phyloP scores from a whole-genome alignment of 139 green algal species.

The Pseudopediastrum boryanum region DNA sequence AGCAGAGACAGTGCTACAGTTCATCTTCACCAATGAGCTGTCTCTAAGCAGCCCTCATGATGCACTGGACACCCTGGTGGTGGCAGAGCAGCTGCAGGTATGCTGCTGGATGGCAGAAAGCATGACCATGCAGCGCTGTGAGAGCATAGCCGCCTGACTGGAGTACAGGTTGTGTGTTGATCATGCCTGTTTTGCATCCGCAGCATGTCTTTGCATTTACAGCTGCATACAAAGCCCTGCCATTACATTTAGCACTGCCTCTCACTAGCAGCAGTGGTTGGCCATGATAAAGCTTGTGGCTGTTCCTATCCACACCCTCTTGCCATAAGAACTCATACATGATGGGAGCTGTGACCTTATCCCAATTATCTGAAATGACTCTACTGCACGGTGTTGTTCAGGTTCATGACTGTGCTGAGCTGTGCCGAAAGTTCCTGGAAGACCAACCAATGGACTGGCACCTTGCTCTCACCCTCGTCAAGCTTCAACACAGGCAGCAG shows the following conservation, averaged over 20 bases:
- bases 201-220: no score
- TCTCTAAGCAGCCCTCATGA: not conserved
- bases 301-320: no score
- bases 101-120: not conserved
- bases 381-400: no score
- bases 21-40: slow-evolving; percentile 7
- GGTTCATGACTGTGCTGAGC: slow-evolving; percentile 16
- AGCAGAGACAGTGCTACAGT: slow-evolving; percentile 9
- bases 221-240: no score
- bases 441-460: not conserved
- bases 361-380: no score
- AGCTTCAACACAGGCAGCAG: slow-evolving; percentile 10
- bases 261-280: no score
- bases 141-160: not conserved
- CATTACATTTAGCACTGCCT: no score
- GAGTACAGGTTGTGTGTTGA: not conserved
- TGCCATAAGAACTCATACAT: no score
- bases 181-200: not conserved
- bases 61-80: not conserved
- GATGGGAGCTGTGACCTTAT: no score
- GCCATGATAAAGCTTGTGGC: no score
- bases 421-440: slow-evolving; percentile 16
- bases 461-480: not conserved
- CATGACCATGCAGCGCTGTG: not conserved
- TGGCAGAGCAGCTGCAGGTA: slow-evolving; percentile 13